Base-by-base conservation (phyloP, 139 green algal genomes). In the Coelastrella sp. region DNA sequence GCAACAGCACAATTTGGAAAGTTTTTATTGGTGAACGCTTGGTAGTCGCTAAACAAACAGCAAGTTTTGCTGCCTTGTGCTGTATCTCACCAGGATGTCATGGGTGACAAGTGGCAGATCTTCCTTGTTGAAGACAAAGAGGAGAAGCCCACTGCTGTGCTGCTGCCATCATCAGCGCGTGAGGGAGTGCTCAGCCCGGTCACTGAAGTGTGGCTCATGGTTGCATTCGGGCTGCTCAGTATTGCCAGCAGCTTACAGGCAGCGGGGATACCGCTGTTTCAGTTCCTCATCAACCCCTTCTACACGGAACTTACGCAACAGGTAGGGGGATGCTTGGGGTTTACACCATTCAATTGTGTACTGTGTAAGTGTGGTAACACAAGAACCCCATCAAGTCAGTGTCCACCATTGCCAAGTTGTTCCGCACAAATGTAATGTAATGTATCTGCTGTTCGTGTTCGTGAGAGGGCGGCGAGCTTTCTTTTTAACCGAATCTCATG, bases 71-170 rank as follows among this genome's bases (percentile, higher is more conserved):
- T 47, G 32, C 4, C 58, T 16, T 7, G 74, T 8, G 13, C 19
- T 80, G 6, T 57, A 8, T 61, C 16, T 64, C 7, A 23, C 6
- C 87, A 94, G 92, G 90, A 66, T 61, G 65, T 96, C 80, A 91
- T 98, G 66, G 94, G 94, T 16, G 93, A 92, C 19, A 79, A 92
- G 7, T 98, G 96, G 85, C 77, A 92, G 74, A 87, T 98, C 5
- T 98, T 96, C 90, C 93, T 98, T 64, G 80, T 98, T 22, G 79
- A 96, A 74, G 93, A 98, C 84, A 92, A 94, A 83, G 92, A 97
- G 23, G 95, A 97, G 86, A 95, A 95, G 91, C 95, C 96, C 77
- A 95, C 95, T 22, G 92, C 91, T 7, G 92, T 96, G 54, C 92
- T 98, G 61, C 80, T 97, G 87, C 95, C 95, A 17, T 58, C 81